phyloP scores from a whole-genome alignment of 768 basidiomycete genomes.

The Termitomyces bulborhizus region DNA sequence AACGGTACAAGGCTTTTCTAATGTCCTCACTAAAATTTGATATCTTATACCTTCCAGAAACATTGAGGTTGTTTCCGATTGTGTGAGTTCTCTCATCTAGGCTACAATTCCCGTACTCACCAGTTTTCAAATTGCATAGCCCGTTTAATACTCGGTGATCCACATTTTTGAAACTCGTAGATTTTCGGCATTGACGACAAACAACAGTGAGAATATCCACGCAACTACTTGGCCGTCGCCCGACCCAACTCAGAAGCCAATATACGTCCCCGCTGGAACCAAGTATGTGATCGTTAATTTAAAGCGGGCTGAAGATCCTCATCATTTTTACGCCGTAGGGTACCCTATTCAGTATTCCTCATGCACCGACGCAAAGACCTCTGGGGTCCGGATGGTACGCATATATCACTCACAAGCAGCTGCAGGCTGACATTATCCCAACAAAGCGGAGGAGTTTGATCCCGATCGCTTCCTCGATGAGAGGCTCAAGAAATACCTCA shows the following conservation, averaged over 20 bases:
- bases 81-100: slow-evolving; percentile 29
- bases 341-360: slow-evolving; percentile 49
- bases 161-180: not conserved
- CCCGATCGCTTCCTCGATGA: slow-evolving; percentile 68
- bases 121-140: slow-evolving; percentile 12
- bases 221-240: slow-evolving; percentile 42
- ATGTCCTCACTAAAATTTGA: not conserved
- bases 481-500: slow-evolving; percentile 53
- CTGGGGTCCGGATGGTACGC: slow-evolving; percentile 66
- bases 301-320: not conserved
- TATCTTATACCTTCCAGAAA: slow-evolving; percentile 27
- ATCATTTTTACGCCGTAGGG: slow-evolving; percentile 17
- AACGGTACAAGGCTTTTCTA: slow-evolving; percentile 36
- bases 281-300: slow-evolving; percentile 25
- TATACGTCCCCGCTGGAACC: slow-evolving; percentile 47
- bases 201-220: slow-evolving; percentile 36
- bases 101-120: not conserved
- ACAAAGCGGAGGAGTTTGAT: slow-evolving; percentile 57
- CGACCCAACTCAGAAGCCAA: slow-evolving; percentile 38
- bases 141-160: slow-evolving; percentile 44
- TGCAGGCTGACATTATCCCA: not conserved
- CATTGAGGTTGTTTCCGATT: slow-evolving; percentile 48
- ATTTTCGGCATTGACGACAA: not conserved
- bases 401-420: not conserved
- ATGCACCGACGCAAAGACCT: slow-evolving; percentile 64